These are phyloP conservation scores for Persicaria tinctoria DNA, from an alignment of 148 eudicot species.

Conservation along the genomic window DNA sequence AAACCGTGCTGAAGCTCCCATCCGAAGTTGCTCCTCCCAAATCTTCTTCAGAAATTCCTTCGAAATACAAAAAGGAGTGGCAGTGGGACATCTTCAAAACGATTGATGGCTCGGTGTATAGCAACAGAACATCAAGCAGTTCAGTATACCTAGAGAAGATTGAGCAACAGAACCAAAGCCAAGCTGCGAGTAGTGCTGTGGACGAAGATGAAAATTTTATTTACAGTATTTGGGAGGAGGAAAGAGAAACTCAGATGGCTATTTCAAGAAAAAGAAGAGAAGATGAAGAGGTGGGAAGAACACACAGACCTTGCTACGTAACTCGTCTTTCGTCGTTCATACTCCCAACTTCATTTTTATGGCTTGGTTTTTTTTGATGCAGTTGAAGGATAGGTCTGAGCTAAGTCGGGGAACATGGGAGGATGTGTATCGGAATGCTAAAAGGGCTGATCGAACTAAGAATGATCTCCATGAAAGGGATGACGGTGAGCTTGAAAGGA, in stretches of 20 bases:
- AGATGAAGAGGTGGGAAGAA: conserved; percentile 71
- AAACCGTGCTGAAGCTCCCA: conserved; percentile 57
- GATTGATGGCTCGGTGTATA: conserved; percentile 24
- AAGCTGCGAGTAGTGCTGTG: conserved; percentile 23
- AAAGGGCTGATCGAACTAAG: conserved; percentile 59
- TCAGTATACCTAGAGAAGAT: conserved; percentile 36
- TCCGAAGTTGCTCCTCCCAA: conserved; percentile 73
- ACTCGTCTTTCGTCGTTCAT: not conserved
- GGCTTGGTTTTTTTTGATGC: conserved; percentile 20
- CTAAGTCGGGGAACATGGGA: conserved; percentile 84
- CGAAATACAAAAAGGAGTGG: conserved; percentile 59
- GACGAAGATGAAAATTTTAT: conserved; percentile 35
- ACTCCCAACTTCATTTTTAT: not conserved
- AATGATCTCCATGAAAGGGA: conserved; percentile 83
- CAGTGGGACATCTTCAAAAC: conserved; percentile 50
- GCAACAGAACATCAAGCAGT: conserved; percentile 28
- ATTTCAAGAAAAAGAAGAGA: conserved; percentile 52
- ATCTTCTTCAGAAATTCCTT: conserved; percentile 45
- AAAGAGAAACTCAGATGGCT: conserved; percentile 40
- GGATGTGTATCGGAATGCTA: conserved; percentile 70
- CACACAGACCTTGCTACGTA: not conserved
- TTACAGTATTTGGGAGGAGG: conserved; percentile 74
- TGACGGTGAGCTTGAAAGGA: conserved; percentile 94
- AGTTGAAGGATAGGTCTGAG: conserved; percentile 92
- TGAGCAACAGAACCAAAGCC: conserved; percentile 23